Percentiles rank a stretch among this genome's conserved stretches.
Conservation (phyloP, 2,329 filamentous ascomycete species). For the Calycina marina region DNA sequence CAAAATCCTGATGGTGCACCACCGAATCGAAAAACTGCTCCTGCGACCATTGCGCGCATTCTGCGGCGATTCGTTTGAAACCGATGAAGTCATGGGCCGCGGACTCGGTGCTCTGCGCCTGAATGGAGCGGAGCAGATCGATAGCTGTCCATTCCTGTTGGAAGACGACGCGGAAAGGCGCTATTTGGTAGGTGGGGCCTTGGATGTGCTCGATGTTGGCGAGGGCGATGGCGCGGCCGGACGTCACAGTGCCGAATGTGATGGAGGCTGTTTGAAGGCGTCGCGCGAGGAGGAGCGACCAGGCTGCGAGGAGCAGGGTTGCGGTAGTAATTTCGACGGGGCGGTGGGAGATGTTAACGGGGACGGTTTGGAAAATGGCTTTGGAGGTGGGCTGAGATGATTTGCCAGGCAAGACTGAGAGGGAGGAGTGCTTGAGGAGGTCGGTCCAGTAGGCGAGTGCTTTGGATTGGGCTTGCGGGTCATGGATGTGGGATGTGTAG, state of each 20-base stretch:
- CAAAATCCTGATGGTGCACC: constrained; percentile 24
- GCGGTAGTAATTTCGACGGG: constrained; percentile 27
- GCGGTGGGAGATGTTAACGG: constrained; percentile 15
- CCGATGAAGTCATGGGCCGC: constrained; percentile 24
- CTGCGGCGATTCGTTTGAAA: constrained; percentile 22
- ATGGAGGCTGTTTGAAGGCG: constrained; percentile 24
- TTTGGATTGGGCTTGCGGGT: constrained; percentile 15
- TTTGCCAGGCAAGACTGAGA: too few species aligned
- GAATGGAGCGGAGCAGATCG: constrained; percentile 22
- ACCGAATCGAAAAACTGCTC: constrained; percentile 22
- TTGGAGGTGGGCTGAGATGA: too few species aligned
- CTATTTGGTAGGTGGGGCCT: constrained; percentile 31
- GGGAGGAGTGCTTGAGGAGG: constrained; percentile 26
- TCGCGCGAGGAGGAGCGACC: constrained; percentile 27
- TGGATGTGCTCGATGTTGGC: constrained; percentile 25
- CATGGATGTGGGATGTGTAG: constrained; percentile 22
- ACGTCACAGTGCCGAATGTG: constrained; percentile 28
- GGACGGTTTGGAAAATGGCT: too few species aligned
- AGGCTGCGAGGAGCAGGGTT: constrained; percentile 28
- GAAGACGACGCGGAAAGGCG: constrained; percentile 29
- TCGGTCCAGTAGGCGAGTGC: constrained; percentile 29
- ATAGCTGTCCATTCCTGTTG: constrained; percentile 20
- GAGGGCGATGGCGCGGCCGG: constrained; percentile 27
- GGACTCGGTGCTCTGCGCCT: constrained; percentile 21
- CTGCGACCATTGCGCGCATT: constrained; percentile 24